Base-by-base conservation (phyloP, 2,329 filamentous ascomycete genomes). In the Macrophomina phaseolina region DNA sequence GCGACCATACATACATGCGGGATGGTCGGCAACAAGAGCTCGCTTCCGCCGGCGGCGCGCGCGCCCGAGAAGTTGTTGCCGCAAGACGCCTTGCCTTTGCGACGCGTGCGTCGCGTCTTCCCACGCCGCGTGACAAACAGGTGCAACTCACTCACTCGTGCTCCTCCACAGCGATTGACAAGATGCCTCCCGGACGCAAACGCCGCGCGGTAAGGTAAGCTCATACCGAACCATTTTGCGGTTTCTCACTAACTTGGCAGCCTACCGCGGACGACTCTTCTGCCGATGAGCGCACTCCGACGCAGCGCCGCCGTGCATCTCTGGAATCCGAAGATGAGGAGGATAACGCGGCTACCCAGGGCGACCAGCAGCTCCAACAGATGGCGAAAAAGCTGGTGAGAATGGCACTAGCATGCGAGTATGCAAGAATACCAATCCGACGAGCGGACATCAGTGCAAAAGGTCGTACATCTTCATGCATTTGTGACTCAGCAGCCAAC, bases 321-420 rank as follows among this genome's bases (percentile, higher is more conserved):
- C 53, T 55, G 40, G n/a, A 42, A 6, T 66, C 51, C 5, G 58
- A 58, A 48, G 32, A 7, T 14, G 67, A 68, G 8, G 61, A 64
- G 16, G 65, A 63, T 14, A 58, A 34, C 14, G 9, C 12, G 12
- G 40, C 36, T 4, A 66, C 64, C 9, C 52, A 64, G 28, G 32
- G 9, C 4, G 66, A 52, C 9, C 40, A 46, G 11, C 51, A 67
- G 34, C 51, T 64, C 1, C 49, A 52, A 16, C 81, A 81, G 53
- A 81, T 88, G 75, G 83, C 86, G 6, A 89, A 88, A 74, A 88
- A 87, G 72, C 76, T 90, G 64, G 86, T 90, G 52, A 85, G 88
- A 2, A 79, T 89, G 48, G 88, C 87, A 1, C 74, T 90, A 9
- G 81, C 87, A 5, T 85, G 84, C 75, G 88, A 90, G 71, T 87